Conservation (phyloP, 2,329 filamentous ascomycete species). For the Penicillium sp. region DNA sequence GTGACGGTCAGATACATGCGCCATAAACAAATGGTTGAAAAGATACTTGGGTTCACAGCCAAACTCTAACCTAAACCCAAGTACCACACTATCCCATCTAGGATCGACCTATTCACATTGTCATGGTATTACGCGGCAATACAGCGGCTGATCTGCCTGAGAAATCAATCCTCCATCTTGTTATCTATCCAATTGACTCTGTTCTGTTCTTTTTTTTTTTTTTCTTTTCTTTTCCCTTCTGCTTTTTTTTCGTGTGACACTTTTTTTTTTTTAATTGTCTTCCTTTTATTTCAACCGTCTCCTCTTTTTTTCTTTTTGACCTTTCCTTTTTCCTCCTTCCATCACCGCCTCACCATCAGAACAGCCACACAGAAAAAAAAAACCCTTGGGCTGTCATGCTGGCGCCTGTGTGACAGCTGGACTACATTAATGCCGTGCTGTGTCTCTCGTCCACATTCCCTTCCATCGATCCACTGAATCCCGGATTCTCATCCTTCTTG, state of each 20-base stretch:
- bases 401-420: constrained; percentile 39
- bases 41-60: constrained; percentile 4
- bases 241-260: constrained; percentile 6
- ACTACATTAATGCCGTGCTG: constrained; percentile 36
- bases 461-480: constrained; percentile 35
- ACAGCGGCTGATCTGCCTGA: constrained; percentile 21
- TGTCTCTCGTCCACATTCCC: constrained; percentile 37
- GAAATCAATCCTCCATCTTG: constrained; percentile 12
- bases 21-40: constrained; percentile 3
- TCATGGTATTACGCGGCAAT: constrained; percentile 11
- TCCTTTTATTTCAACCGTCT: background rate
- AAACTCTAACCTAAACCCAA: background rate
- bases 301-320: constrained; percentile 8
- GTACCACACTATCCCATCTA: background rate
- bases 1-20: constrained; percentile 13
- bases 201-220: constrained; percentile 11
- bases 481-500: constrained; percentile 26
- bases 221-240: constrained; percentile 5
- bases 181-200: constrained; percentile 9
- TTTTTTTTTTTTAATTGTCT: background rate
- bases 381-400: constrained; percentile 31
- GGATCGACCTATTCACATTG: constrained; percentile 15
- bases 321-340: constrained; percentile 3
- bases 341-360: background rate
- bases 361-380: constrained; percentile 4